Conservation (phyloP, 805 yeast genomes). For the Candida gorgasii region DNA sequence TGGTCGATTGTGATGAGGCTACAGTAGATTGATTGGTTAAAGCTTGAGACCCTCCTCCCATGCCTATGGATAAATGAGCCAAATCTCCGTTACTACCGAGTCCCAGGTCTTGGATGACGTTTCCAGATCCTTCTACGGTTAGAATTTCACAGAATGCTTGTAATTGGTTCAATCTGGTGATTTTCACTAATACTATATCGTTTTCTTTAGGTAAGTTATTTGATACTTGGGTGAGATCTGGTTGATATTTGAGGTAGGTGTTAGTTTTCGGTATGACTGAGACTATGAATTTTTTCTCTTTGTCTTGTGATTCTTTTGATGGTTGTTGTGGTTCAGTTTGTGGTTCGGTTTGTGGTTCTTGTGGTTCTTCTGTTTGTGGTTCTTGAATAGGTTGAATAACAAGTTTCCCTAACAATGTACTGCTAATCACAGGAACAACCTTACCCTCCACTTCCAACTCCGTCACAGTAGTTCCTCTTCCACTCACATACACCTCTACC, state of each 20-base stretch:
- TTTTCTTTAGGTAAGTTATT: slow-evolving; percentile 77
- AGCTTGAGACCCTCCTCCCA: slow-evolving; percentile 57
- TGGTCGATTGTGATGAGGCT: slow-evolving; percentile 43
- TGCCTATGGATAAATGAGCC: slow-evolving; percentile 38
- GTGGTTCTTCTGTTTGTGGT: background rate
- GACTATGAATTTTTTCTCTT: slow-evolving; percentile 15
- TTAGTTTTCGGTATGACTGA: slow-evolving; percentile 11
- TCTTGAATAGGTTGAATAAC: slow-evolving; percentile 23
- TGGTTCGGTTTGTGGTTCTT: too few species aligned
- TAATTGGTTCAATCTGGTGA: slow-evolving; percentile 61
- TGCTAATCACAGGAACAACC: slow-evolving; percentile 44
- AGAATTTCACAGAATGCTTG: slow-evolving; percentile 80
- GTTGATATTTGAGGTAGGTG: slow-evolving; percentile 2
- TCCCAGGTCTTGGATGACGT: slow-evolving; percentile 61
- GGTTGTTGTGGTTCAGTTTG: too few species aligned
- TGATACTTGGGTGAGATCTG: slow-evolving; percentile 21
- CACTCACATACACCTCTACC: slow-evolving; percentile 54
- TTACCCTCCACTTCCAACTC: slow-evolving; percentile 40
- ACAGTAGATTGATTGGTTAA: slow-evolving; percentile 33
- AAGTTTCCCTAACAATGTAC: slow-evolving; percentile 68
- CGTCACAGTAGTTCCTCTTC: slow-evolving; percentile 62
- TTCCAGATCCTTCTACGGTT: slow-evolving; percentile 61
- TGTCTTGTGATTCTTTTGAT: slow-evolving; percentile 11
- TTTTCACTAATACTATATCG: slow-evolving; percentile 76
- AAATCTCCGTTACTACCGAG: slow-evolving; percentile 56